Base-by-base conservation (phyloP, 225 moss, liverwort and hornwort genomes). In the Physcomitrium patens region DNA sequence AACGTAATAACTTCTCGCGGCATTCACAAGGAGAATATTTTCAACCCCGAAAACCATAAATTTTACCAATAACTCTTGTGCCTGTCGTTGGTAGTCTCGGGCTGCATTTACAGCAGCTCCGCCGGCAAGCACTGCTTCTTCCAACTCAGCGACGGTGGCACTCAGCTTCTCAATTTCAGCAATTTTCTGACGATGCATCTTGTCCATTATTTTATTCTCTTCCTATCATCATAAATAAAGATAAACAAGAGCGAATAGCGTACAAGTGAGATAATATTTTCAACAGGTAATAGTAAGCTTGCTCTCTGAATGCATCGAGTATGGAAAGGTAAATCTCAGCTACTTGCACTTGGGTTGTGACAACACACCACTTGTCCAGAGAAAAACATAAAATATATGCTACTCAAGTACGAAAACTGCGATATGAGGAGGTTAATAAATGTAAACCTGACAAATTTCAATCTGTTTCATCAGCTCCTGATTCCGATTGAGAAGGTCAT, bases 131-230 rank as follows among this genome's bases (percentile, higher is more conserved):
- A 97, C 83, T 50, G 92, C 94, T 77, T 97, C 96, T 79, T 94
- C 94, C 67, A 97, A 76, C 66, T 97, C 94, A 65, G 75, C 69
- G 12, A 97, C 92, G 22, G 89, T 89, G 16, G 84, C 79, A 83
- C 94, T 97, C 50, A 94, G 69, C 77, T 92, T 97, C 81, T 97
- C 94, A 60, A 97, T 94, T 79, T 97, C 96, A 54, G 94, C 94
- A 78, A 92, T 94, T 77, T 94, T 97, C 75, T 94, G 91, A 65
- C 96, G 91, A 76, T 92, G 94, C 96, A 94, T 97, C 80, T 85
- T 97, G 79, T 97, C 96, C 86, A 97, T 79, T 78, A 92, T 94
- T 82, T 97, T 97, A 78, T 91, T 94, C 81, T 97, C 96, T 81
- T 97, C 96, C 96, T 97, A 92, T 73, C 75, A 62, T 20, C 47